Evolutionary conservation across 1,139 yeast species (phyloP), one percentile per base, ranked within the genome.

Genomic region (Saccharomyces uvarum): DNA sequence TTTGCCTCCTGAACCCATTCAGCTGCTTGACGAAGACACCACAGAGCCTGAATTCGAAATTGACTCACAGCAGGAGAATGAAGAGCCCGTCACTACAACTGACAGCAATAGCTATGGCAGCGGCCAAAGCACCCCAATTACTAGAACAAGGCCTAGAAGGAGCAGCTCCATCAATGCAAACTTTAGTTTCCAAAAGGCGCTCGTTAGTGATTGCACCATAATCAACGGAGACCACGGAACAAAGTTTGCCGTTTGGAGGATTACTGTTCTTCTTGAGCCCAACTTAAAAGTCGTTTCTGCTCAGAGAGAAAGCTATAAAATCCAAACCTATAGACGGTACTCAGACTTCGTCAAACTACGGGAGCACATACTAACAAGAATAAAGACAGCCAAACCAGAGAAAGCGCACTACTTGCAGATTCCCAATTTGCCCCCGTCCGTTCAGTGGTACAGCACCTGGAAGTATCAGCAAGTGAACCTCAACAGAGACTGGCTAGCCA

Each of bases 401-500:
- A 50, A 48, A 29, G 52, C 48, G 13, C 41, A 58, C 5, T 16
- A 11, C 16, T 16, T 38, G 7, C 55, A 53, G 21, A 51, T 67
- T 5, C 70, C 70, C 0, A 53, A 46, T 13, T 56, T 68, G 33
- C 71, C 71, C 6, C 68, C 68, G 2, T 50, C 57, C 2, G 62
- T 68, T 11, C 63, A 62, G 8, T 68, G 72, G 72, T 68, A 63
- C 54, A 60, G 64, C 28, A 49, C 62, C 8, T 64, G 69, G 67
- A 56, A 62, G 14, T 64, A 66, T 52, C 59, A 61, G 21, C 63
- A 63, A 7, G 59, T 58, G 13, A 68, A 68, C 48, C 54, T 66
- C 21, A 56, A 65, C 50, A 59, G 54, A 42, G 56, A 52, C 44
- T 68, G 71, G 70, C 56, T 68, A 11, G 61, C 61, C 13, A 59